phyloP scores from a whole-genome alignment of 129 eudicot species.

The Silybum marianum region DNA sequence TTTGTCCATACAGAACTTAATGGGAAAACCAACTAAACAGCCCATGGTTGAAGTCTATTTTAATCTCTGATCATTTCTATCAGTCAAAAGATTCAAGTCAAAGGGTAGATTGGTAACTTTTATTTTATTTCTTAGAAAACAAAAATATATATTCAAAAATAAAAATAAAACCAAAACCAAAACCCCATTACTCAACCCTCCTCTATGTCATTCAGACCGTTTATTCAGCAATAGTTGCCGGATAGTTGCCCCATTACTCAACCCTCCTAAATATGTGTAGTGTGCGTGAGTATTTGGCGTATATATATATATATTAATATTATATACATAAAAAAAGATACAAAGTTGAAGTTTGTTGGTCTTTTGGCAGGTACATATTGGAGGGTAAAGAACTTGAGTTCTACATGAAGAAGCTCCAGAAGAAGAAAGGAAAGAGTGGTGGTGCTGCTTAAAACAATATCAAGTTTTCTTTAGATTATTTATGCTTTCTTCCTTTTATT shows the following conservation, averaged over 20 bases:
- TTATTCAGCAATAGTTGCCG: background rate
- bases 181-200: background rate
- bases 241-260: too few relatives aligned
- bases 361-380: constrained; percentile 61
- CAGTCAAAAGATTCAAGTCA: too few relatives aligned
- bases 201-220: background rate
- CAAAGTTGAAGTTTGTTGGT: background rate
- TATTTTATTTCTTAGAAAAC: background rate
- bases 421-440: constrained; percentile 77
- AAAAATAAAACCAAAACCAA: background rate
- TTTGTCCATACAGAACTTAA: too few relatives aligned
- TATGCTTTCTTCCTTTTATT: background rate
- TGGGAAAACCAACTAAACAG: too few relatives aligned
- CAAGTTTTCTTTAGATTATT: constrained; percentile 10
- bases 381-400: constrained; percentile 93
- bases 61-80: too few relatives aligned
- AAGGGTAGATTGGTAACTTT: too few relatives aligned
- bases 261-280: background rate
- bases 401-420: constrained; percentile 85
- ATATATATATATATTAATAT: background rate
- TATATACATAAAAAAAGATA: background rate
- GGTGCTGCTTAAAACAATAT: constrained; percentile 42
- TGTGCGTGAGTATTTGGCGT: too few relatives aligned
- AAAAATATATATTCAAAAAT: background rate
- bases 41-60: background rate